Evolutionary conservation across 148 eudicot species (phyloP), one percentile per base, ranked within the genome.

Genomic region (Heliosperma pusillum): DNA sequence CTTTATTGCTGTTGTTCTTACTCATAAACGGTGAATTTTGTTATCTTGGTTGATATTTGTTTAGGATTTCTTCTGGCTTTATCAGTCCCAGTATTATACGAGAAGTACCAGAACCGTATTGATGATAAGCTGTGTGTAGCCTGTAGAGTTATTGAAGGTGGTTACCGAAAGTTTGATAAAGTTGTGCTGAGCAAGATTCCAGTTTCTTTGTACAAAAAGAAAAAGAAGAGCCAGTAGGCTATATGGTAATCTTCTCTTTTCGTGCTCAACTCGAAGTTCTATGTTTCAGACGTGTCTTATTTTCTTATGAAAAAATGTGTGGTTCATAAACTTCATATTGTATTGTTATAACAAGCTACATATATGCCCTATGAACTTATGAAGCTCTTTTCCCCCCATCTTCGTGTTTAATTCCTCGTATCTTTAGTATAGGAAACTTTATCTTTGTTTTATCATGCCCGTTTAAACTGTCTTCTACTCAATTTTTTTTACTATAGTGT

Each of bases 11-110:
- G 12, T 17, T 53, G 26, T 30, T 27, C 53, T 42, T 17, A 68
- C 26, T 47, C 65, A 5, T 56, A 29, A 7, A 42, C 10, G 40
- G 11, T 55, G 61, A 13, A 73, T 52, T 73, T 71, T 53, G 59
- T 73, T 70, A 69, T 36, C 2, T 66, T 56, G n/a, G 21, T 40
- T 22, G 63, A 68, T 65, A 55, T 62, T 70, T 36, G 72, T 50
- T 36, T 82, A 95, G 97, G 93, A 25, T 67, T 83, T 76, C 90
- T 95, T 80, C 85, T 95, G 50, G 78, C 97, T 77, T 71, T 95
- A 72, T 89, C 94, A 25, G 83, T 92, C 17, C 97, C 99, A 5
- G 40, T 82, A 24, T 73, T 95, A 77, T 95, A 92, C 80, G 91
- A 92, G 63, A 95, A 92, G 79, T 84, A 87, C 79, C 99, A 90